Percentiles rank a stretch among this genome's conserved stretches.
Evolutionary conservation across 345 rosid genomes (phyloP).

Genomic region (Odontarrhena argentea): DNA sequence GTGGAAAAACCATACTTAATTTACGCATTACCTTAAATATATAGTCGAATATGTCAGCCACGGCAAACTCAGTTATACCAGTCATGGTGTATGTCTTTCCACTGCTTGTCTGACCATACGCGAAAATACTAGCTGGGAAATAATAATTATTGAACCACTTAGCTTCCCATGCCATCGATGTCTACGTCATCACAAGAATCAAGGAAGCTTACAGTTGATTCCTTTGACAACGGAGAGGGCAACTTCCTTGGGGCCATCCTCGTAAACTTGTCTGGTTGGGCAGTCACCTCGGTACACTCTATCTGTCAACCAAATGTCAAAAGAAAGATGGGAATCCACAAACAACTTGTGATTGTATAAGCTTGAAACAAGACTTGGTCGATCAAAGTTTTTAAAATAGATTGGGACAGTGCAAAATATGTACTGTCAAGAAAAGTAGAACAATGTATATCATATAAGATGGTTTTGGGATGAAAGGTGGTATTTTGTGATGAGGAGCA

Average conservation of each 20-base stretch:
- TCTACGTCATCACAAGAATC: slow-evolving; percentile 6
- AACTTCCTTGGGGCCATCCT: slow-evolving; percentile 79
- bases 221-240: slow-evolving; percentile 92
- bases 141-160: slow-evolving; percentile 14
- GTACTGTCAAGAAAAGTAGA: not conserved
- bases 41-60: slow-evolving; percentile 88
- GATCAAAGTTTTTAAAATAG: not conserved
- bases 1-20: slow-evolving; percentile 22
- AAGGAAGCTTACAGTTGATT: slow-evolving; percentile 70
- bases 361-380: slow-evolving; percentile 1
- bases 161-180: not conserved
- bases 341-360: slow-evolving; percentile 16
- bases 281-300: slow-evolving; percentile 90
- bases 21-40: slow-evolving; percentile 60
- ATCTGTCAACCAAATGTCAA: slow-evolving; percentile 51
- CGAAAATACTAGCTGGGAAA: slow-evolving; percentile 84
- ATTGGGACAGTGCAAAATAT: not conserved
- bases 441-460: slow-evolving; percentile 46
- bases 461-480: slow-evolving; percentile 50
- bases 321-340: slow-evolving; percentile 21
- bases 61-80: slow-evolving; percentile 87
- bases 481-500: slow-evolving; percentile 53
- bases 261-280: slow-evolving; percentile 77
- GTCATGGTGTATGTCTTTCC: slow-evolving; percentile 98
- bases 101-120: slow-evolving; percentile 99